These are phyloP conservation scores for Quercus tomentella DNA, from an alignment of 331 rosid genomes.

Conservation along the genomic window DNA sequence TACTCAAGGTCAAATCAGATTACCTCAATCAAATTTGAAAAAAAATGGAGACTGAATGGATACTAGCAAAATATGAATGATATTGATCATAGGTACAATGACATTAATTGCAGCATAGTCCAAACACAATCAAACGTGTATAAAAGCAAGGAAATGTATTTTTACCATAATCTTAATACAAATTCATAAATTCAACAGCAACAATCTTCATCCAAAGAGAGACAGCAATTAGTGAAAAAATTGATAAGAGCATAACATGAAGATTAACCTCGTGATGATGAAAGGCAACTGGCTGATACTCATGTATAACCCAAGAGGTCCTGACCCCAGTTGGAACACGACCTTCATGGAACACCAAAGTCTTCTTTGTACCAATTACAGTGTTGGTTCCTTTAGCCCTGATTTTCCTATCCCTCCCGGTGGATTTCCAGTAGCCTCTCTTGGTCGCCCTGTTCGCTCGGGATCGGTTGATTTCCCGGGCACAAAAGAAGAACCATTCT, in stretches of 20 bases:
- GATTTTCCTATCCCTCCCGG: constrained; percentile 35
- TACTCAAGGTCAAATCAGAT: background rate
- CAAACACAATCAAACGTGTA: background rate
- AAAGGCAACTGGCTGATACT: constrained; percentile 29
- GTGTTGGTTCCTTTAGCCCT: constrained; percentile 8
- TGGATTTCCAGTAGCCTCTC: constrained; percentile 60
- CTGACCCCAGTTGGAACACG: constrained; percentile 12
- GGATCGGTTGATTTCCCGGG: constrained; percentile 25
- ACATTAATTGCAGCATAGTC: background rate
- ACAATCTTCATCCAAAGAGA: background rate
- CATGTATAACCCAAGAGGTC: constrained; percentile 67
- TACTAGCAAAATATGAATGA: background rate
- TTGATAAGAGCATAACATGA: background rate
- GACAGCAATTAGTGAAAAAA: background rate
- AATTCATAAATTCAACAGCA: no score
- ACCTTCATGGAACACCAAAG: constrained; percentile 45
- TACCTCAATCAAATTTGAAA: background rate
- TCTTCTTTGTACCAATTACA: constrained; percentile 57
- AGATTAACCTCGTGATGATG: constrained; percentile 23
- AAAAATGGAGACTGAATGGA: background rate
- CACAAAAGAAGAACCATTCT: constrained; percentile 53
- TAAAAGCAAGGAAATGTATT: background rate
- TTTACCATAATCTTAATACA: no score
- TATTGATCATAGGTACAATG: no score
- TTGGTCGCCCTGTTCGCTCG: constrained; percentile 32